Evolutionary conservation across 805 yeast genomes (phyloP), one percentile per base, ranked within the genome.

Genomic region (Nakazawaea molendinolei): DNA sequence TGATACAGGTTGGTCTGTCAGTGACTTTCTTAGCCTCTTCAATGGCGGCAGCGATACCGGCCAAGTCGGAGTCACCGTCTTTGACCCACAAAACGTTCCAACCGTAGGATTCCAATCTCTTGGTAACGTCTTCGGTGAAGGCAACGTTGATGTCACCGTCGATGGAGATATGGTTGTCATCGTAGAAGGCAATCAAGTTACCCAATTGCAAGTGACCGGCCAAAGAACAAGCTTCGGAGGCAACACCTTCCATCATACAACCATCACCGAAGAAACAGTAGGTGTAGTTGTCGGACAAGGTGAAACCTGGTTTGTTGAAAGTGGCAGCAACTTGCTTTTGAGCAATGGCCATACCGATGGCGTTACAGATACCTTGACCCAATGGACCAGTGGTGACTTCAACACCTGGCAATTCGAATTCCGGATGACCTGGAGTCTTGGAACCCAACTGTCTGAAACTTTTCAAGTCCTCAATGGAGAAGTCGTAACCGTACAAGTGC

Each of bases 311-410:
- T 71, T 84, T 86, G 81, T 89, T 87, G 76, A 79, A 90, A 48
- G 81, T 79, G 48, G 96, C 95, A 51, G 94, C 95, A 43, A 85
- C 67, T 65, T 86, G 89, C 49, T 79, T 77, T 68, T 86, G 95
- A 43, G 96, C 98, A 55, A 90, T 75, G 40, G 98, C 97, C 49
- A 90, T 60, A 69, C 98, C 98, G 52, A 90, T 95, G 38, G 97
- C 97, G 61, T 86, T 89, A 52, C 82, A 72, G 52, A 90, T 75
- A 80, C 98, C 98, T 69, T 90, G 98, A 61, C 98, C 98, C 54
- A 90, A 76, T 40, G 98, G 97, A 63, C 98, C 98, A 44, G 97
- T 90, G 61, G 97, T 87, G 54, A 89, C 95, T 62, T 90, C 98
- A 42, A 87, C 77, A 60, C 97, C 97, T 36, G 92, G 87, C 43